These are phyloP conservation scores for Chlamydomonas sp. DNA, from an alignment of 139 green algal species.

Conservation along the genomic window DNA sequence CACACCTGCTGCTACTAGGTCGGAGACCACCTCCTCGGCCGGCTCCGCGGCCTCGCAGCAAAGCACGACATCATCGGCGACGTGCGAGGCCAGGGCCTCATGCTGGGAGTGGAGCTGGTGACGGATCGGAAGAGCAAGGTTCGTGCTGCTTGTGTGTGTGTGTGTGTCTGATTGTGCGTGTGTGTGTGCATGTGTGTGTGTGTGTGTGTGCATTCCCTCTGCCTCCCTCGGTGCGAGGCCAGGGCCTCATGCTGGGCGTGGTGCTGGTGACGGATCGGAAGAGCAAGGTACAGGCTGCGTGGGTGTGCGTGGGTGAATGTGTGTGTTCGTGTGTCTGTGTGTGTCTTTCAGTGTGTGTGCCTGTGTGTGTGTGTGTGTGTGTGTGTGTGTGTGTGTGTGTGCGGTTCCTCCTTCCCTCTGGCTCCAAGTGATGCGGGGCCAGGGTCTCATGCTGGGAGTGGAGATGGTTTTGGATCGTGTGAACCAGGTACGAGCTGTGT, in stretches of 20 bases:
- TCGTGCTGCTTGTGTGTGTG: background rate
- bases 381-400: too few species aligned
- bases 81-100: slow-evolving; percentile 85
- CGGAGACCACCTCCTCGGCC: slow-evolving; percentile 51
- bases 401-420: too few species aligned
- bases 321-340: background rate
- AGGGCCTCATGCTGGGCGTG: slow-evolving; percentile 91
- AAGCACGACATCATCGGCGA: slow-evolving; percentile 89
- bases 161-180: background rate
- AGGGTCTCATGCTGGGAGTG: too few species aligned
- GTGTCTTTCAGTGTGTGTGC: background rate
- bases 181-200: too few species aligned
- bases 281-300: slow-evolving; percentile 81
- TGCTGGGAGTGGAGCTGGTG: slow-evolving; percentile 94
- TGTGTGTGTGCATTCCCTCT: too few species aligned
- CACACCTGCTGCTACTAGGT: slow-evolving; percentile 51
- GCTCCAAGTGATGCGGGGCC: too few species aligned
- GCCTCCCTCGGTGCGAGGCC: too few species aligned
- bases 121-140: slow-evolving; percentile 83
- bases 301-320: too few species aligned
- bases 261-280: slow-evolving; percentile 86
- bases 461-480: too few species aligned
- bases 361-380: too few species aligned
- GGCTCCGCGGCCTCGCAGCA: slow-evolving; percentile 46
- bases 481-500: too few species aligned